Conservation (phyloP, 2,329 filamentous ascomycete species). For the Trichophyton rubrum region DNA sequence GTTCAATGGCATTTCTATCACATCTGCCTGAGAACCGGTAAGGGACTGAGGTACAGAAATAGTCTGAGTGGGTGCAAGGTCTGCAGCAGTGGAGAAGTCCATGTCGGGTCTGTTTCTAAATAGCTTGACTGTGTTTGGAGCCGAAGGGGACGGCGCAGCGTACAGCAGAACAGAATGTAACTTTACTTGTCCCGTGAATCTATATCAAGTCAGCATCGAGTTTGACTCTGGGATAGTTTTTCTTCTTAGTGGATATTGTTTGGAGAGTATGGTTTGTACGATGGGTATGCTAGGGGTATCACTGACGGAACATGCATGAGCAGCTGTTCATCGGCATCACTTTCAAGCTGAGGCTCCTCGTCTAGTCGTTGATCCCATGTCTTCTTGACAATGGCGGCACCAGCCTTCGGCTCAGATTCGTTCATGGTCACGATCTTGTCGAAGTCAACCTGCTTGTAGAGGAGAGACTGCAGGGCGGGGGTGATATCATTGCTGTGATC, state of each 20-base stretch:
- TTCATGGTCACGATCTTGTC: constrained; percentile 74
- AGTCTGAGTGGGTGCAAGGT: constrained; percentile 58
- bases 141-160: constrained; percentile 55
- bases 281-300: not conserved
- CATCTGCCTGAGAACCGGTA: constrained; percentile 38
- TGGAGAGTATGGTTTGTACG: not conserved
- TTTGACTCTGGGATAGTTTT: no score
- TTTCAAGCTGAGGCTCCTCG: constrained; percentile 61
- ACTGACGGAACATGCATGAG: constrained; percentile 79
- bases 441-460: constrained; percentile 89
- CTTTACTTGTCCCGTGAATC: constrained; percentile 87
- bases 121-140: constrained; percentile 72
- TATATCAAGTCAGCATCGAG: constrained; percentile 24
- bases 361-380: constrained; percentile 73
- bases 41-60: constrained; percentile 65
- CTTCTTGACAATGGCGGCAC: constrained; percentile 70
- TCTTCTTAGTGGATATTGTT: not conserved
- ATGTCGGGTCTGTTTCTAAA: constrained; percentile 79
- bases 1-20: constrained; percentile 80
- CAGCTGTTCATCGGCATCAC: constrained; percentile 86
- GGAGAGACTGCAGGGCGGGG: constrained; percentile 75
- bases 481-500: constrained; percentile 89
- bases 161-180: constrained; percentile 81
- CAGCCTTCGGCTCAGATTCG: constrained; percentile 56
- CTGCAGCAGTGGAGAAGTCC: constrained; percentile 66